phyloP scores from a whole-genome alignment of 2,329 filamentous ascomycete genomes.

The Diplodia seriata region DNA sequence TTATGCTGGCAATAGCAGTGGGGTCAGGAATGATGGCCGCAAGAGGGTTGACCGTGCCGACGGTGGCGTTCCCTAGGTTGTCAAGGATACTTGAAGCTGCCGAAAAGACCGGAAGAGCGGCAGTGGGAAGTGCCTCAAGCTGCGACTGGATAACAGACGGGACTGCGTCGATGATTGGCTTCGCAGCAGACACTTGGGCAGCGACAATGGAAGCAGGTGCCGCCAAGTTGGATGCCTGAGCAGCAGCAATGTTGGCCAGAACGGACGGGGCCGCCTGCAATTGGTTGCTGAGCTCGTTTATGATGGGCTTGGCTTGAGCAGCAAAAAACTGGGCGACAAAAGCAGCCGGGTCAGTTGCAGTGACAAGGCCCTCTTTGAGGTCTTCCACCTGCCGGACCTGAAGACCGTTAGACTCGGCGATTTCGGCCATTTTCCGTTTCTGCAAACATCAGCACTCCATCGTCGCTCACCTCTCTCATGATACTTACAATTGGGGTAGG shows the following conservation, averaged over 20 bases:
- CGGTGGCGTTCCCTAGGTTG: not conserved
- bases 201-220: conserved; percentile 1
- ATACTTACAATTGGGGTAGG: not conserved
- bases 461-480: not conserved
- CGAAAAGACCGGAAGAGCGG: not conserved
- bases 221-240: conserved; percentile 1
- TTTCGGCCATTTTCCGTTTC: conserved; percentile 9
- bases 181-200: not conserved
- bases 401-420: not conserved
- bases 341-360: not conserved
- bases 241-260: conserved; percentile 6
- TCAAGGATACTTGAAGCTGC: conserved; percentile 3
- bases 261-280: conserved; percentile 5
- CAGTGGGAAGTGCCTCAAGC: not conserved
- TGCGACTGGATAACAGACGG: conserved; percentile 15
- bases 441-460: not conserved
- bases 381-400: not conserved
- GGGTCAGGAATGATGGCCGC: not conserved
- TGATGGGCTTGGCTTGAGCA: conserved; percentile 17
- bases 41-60: not conserved
- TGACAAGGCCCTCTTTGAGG: not conserved
- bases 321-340: conserved; percentile 7
- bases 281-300: conserved; percentile 18
- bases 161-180: conserved; percentile 1
- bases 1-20: not conserved